phyloP scores from a whole-genome alignment of 225 moss, liverwort and hornwort genomes.

The Polytrichum formosum region DNA sequence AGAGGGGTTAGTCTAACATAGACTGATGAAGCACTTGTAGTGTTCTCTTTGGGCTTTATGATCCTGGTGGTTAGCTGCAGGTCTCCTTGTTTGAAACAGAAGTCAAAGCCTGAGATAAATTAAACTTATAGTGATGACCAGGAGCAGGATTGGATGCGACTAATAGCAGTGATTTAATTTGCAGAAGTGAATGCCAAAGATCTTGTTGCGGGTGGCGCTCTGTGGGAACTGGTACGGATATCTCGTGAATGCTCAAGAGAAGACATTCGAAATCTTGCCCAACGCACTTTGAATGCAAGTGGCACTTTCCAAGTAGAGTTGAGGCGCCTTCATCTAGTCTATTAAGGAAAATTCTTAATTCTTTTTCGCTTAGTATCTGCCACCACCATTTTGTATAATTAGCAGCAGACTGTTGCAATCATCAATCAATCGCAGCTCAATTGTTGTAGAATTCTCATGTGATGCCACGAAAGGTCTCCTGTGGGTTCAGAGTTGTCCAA shows the following conservation, averaged over 20 bases:
- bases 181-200: constrained; percentile 98
- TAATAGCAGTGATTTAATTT: constrained; percentile 16
- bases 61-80: background rate
- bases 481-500: too few species aligned
- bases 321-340: constrained; percentile 78
- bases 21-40: background rate
- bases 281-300: constrained; percentile 88
- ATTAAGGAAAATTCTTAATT: constrained; percentile 1
- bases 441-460: too few species aligned
- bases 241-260: constrained; percentile 96
- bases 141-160: background rate
- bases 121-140: background rate
- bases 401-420: too few species aligned
- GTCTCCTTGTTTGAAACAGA: too few species aligned
- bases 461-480: too few species aligned
- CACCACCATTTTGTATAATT: too few species aligned
- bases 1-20: background rate
- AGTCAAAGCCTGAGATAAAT: background rate
- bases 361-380: background rate
- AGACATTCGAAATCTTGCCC: constrained; percentile 94
- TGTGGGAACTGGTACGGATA: constrained; percentile 93
- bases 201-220: constrained; percentile 86
- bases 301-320: constrained; percentile 90
- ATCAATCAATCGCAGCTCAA: too few species aligned
- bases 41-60: background rate